Conservation (phyloP, 805 yeast genomes). For the Pichia deserticola region DNA sequence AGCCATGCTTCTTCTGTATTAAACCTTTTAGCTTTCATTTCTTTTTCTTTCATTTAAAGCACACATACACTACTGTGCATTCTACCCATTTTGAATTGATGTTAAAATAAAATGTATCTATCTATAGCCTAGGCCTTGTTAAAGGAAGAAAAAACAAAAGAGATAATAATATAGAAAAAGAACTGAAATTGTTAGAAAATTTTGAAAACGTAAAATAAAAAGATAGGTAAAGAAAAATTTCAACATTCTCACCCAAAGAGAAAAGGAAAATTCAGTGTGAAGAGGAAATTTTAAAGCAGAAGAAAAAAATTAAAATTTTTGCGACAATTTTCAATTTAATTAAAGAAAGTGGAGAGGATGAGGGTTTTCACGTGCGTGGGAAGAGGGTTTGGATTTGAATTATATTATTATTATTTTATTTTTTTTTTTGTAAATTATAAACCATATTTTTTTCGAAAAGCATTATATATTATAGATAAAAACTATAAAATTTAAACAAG, state of each 20-base stretch:
- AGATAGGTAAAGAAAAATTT: too few species aligned
- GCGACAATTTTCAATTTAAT: too few species aligned
- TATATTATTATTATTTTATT: too few species aligned
- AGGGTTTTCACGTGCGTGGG: conserved; percentile 3
- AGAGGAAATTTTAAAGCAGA: neutral
- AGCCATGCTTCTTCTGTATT: conserved; percentile 27
- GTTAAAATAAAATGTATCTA: conserved; percentile 1
- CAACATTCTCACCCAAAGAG: too few species aligned
- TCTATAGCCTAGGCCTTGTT: conserved; percentile 10
- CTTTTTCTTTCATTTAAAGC: conserved; percentile 7
- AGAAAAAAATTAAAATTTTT: too few species aligned
- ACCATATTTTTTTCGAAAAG: too few species aligned
- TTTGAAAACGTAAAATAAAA: neutral
- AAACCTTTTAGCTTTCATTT: conserved; percentile 9
- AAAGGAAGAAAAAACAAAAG: neutral
- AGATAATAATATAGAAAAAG: neutral
- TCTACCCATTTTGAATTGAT: conserved; percentile 86
- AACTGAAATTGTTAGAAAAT: neutral
- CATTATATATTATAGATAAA: too few species aligned
- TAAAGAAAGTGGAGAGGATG: neutral
- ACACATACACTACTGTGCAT: conserved; percentile 95
- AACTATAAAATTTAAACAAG: too few species aligned
- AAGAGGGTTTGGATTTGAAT: neutral
- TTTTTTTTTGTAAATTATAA: too few species aligned
- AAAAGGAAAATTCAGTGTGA: too few species aligned